Base-by-base conservation (phyloP, 169 alveolate species). In the Cryptosporidium felis region DNA sequence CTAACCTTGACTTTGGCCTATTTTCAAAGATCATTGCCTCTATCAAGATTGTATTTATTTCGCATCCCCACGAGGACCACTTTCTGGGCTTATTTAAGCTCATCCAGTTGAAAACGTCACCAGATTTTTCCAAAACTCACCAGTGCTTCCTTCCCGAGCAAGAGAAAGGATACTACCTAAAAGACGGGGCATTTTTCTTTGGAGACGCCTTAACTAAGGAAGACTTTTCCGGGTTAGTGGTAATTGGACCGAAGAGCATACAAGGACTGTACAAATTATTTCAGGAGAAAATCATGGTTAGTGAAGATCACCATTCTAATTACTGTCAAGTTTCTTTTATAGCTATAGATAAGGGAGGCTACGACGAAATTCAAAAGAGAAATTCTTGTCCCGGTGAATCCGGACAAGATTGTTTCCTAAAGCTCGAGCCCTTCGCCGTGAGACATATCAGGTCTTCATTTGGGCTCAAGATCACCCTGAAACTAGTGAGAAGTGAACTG, bases 1-100 rank as follows among this genome's bases (percentile, higher is more conserved):
- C 82, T 59, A 89, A 89, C 38, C 82, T 23, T 56, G 47, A 62
- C 5, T 28, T 2, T 5, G 44, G 34, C 34, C n/a, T 40, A 18
- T 49, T 81, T 30, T 63, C 28, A 2, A 38, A 51, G 32, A 40
- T 38, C 41, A 59, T 53, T 36, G 59, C 58, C 34, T 41, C 58
- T 14, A 60, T 40, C 67, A 94, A 95, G 80, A 28, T 90, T 4
- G 74, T 91, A 21, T 92, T 93, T 62, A 91, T 94, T n/a, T 93
- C 97, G 18, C 97, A 94, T 80, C 88, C 93, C 12, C 97, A 94
- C 74, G 97, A 94, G 2, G 97, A 94, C 80, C 97, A 94, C 53
- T 95, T 92, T 59, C 60, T 91, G 82, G 97, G 97, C 21, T 80
- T 93, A 26, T 85, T 81, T 58, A 53, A 89, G 44, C 63, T 94